Base-by-base conservation (phyloP, 192 early-diverging fungal genomes). In the Backusella parvicylindrica region DNA sequence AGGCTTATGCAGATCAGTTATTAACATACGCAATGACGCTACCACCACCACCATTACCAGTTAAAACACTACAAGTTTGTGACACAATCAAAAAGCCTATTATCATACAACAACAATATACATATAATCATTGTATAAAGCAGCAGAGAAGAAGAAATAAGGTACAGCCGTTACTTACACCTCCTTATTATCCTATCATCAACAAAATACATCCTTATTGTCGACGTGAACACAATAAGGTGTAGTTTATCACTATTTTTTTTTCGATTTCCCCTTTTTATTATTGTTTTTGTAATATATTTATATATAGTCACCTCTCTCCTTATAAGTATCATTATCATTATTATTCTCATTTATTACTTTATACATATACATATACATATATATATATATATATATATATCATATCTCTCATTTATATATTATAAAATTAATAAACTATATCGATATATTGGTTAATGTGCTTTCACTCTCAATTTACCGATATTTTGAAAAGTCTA, bases 1-100 rank as follows among this genome's bases (percentile, higher is more conserved):
- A 93, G 70, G 75, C 76, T 8, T 83, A 90, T 21, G 91, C 87
- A 13, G 84, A 88, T 65, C 89, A 89, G 79, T 80, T 94, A 40
- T 41, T 90, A 70, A 79, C 72, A 2, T 63, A 65, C 16, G 72
- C 72, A 26, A 73, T 65, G 72, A 36, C 72, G n/a, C 35, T 56
- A 72, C 71, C 71, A 21, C 23, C 53, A 53, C 23, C 53, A 26
- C 26, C 53, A 60, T 26, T 26, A 23, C 23, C 53, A 28, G 23
- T 13, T 60, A 60, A 13, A 26, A 60, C 53, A 60, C 9, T 60
- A 28, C 53, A 11, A 23, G 26, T 60, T 12, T 28, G 21, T 28
- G 3, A 28, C 26, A 28, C 23, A 3, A 28, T 12, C 8, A 60
- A 4, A 13, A 68, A 68, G 33, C 23, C 66, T 36, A 68, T 68